Evolutionary conservation across 495 filamentous ascomycete species (phyloP), one percentile per base, ranked within the genome.

Genomic region (Staphylotrichum tortipilum): DNA sequence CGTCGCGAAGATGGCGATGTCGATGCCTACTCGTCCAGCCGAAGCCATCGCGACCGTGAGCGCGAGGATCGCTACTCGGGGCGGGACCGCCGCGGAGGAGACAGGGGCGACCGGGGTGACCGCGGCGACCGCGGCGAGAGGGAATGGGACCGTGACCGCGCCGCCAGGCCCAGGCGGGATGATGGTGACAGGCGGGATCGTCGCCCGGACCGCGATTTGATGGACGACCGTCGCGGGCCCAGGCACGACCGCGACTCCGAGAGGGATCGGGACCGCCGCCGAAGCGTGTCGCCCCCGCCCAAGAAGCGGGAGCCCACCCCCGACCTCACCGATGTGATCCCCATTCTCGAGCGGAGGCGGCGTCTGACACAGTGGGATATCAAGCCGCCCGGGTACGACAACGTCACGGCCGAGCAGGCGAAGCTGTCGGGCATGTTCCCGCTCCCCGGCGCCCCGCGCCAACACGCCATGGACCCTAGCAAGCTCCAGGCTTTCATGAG

Each of bases 391-490:
- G 91, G 92, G 24, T 99, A 99, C 60, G 92, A 97, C 67, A 95
- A 94, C 70, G 92, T 99, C 52, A 96, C 94, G 11, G 94, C 92
- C 21, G 92, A 99, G 66, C 94, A 97, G 64, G 94, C 92, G 22
- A 99, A 99, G 75, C 78, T 99, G 29, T 99, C 92, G n/a, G 88
- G 88, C 69, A 95, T 97, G 92, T 99, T 99, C 74, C 90, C 92
- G 50, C 80, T 99, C 8, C 92, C 92, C 5, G 92, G 92, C 52
- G 92, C 91, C 36, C 92, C 92, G 42, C 81, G 94, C 54, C 89
- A 95, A 59, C 89, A 95, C 61, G 88, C 90, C 3, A 94, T 98
- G 86, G 92, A 98, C 55, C 90, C 94, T 21, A 87, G 81, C 38
- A 89, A 89, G 57, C 78, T 99, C 33, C 88, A 96, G 69, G 88